Percentiles rank a stretch among this genome's conserved stretches.
phyloP scores from a whole-genome alignment of 1,139 yeast species.

The Pichia sp. region DNA sequence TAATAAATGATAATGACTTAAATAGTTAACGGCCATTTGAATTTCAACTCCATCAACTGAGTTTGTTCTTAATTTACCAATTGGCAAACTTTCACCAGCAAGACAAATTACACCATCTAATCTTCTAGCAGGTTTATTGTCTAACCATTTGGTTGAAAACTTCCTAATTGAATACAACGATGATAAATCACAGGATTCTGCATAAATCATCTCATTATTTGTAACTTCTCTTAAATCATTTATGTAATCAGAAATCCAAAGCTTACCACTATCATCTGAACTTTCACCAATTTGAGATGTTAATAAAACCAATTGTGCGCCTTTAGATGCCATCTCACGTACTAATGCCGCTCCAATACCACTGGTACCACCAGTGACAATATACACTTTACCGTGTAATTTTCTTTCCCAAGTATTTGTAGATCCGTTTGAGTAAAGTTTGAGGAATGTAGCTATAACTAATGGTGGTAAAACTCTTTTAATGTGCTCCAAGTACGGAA shows the following conservation, averaged over 20 bases:
- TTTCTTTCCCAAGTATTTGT: constrained; percentile 87
- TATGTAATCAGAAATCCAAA: constrained; percentile 73
- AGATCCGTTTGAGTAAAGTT: constrained; percentile 72
- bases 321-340: constrained; percentile 64
- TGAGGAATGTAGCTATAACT: constrained; percentile 42
- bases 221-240: constrained; percentile 69
- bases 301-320: constrained; percentile 80
- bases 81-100: constrained; percentile 79
- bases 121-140: constrained; percentile 83
- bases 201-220: constrained; percentile 69
- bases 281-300: constrained; percentile 47
- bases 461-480: constrained; percentile 48
- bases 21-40: constrained; percentile 78
- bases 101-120: constrained; percentile 83
- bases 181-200: constrained; percentile 79
- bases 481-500: constrained; percentile 67
- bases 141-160: constrained; percentile 93
- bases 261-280: constrained; percentile 27
- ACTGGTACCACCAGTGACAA: constrained; percentile 84
- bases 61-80: constrained; percentile 51
- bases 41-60: constrained; percentile 79
- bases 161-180: constrained; percentile 73
- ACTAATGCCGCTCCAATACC: constrained; percentile 82
- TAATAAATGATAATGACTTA: constrained; percentile 72
- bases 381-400: constrained; percentile 81